phyloP scores from a whole-genome alignment of 2,329 filamentous ascomycete species.

The Karstenula rhodostoma region DNA sequence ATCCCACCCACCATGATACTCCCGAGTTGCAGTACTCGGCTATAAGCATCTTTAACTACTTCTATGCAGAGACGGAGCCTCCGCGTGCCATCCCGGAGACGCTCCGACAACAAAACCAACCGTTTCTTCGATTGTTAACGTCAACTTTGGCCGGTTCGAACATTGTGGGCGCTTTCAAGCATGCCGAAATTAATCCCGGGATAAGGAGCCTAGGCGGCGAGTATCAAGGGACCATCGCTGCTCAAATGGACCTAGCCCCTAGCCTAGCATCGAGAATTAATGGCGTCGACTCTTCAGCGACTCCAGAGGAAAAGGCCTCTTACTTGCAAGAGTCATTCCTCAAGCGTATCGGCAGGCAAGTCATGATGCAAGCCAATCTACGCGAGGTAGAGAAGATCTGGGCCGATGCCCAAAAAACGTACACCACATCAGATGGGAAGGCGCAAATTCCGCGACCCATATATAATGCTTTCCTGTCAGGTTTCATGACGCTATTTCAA shows the following conservation, averaged over 20 bases:
- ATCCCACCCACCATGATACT: slow-evolving; percentile 29
- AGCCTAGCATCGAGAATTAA: slow-evolving; percentile 26
- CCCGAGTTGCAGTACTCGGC: slow-evolving; percentile 39
- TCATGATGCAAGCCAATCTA: slow-evolving; percentile 25
- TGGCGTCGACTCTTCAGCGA: slow-evolving; percentile 20
- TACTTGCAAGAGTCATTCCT: slow-evolving; percentile 36
- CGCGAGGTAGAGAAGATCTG: slow-evolving; percentile 33
- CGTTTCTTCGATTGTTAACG: slow-evolving; percentile 39
- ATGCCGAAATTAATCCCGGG: slow-evolving; percentile 16
- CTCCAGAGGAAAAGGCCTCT: slow-evolving; percentile 10
- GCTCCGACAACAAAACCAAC: slow-evolving; percentile 31
- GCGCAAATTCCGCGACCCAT: slow-evolving; percentile 39
- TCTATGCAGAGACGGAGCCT: slow-evolving; percentile 22
- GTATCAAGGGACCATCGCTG: slow-evolving; percentile 18
- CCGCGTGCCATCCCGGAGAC: slow-evolving; percentile 25
- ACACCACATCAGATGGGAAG: slow-evolving; percentile 21
- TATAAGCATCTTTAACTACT: slow-evolving; percentile 40
- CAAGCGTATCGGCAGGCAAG: slow-evolving; percentile 35
- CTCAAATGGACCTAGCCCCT: slow-evolving; percentile 34
- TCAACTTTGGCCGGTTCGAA: slow-evolving; percentile 32
- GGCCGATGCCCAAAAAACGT: slow-evolving; percentile 31
- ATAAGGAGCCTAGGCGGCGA: neutral
- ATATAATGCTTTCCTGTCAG: slow-evolving; percentile 57
- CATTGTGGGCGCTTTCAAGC: slow-evolving; percentile 24
- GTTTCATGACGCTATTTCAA: slow-evolving; percentile 56